Evolutionary conservation across 768 basidiomycete species (phyloP).

Genomic region (Amanita thiersii): DNA sequence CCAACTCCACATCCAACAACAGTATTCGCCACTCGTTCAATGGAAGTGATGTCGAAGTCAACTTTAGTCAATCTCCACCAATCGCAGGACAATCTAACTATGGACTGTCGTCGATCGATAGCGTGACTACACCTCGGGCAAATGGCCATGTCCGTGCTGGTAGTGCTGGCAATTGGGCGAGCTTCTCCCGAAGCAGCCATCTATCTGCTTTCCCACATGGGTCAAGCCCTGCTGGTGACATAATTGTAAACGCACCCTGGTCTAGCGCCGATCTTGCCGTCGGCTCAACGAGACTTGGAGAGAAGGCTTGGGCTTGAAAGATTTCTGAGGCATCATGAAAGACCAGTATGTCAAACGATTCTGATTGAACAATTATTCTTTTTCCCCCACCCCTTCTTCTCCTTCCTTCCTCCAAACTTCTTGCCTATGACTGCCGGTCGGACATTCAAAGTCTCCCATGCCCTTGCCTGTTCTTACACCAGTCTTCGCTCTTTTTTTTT

Average conservation of each 20-base stretch:
- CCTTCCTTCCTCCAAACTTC: too few relatives aligned
- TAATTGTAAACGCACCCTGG: constrained; percentile 53
- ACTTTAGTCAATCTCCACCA: constrained; percentile 50
- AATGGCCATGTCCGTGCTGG: constrained; percentile 71
- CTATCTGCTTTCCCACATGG: constrained; percentile 47
- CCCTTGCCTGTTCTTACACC: constrained; percentile 14
- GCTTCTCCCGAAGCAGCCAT: constrained; percentile 46
- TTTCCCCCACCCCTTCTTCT: too few relatives aligned
- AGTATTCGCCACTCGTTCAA: constrained; percentile 63
- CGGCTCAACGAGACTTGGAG: constrained; percentile 43
- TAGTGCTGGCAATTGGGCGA: constrained; percentile 77
- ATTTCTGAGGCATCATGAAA: too few relatives aligned
- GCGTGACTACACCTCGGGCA: constrained; percentile 29
- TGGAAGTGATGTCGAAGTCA: constrained; percentile 57
- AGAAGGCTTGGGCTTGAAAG: constrained; percentile 52
- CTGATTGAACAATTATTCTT: too few relatives aligned
- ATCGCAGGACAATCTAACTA: constrained; percentile 37
- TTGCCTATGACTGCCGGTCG: constrained; percentile 30
- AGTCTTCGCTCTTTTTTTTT: constrained; percentile 9
- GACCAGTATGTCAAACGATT: too few relatives aligned
- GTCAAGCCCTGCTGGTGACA: constrained; percentile 50
- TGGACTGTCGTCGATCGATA: constrained; percentile 33
- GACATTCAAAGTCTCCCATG: constrained; percentile 27
- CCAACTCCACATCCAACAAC: constrained; percentile 37
- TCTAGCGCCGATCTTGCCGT: constrained; percentile 42